Evolutionary conservation across 257 asterid genomes (phyloP).

Genomic region (Apocynum venetum): DNA sequence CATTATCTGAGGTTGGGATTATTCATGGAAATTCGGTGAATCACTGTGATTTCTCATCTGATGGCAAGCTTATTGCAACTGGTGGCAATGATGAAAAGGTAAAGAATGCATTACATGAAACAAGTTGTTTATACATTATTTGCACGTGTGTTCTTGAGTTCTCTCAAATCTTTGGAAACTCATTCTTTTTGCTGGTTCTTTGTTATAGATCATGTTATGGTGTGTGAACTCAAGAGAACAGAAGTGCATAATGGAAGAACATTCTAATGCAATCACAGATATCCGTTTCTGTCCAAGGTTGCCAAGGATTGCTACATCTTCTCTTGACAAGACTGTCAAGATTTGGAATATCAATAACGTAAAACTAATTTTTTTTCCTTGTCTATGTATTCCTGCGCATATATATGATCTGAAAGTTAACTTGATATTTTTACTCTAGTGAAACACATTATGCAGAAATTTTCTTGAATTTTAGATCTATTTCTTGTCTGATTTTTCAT

Average conservation of each 20-base stretch:
- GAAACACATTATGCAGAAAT: neutral
- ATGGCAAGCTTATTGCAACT: conserved; percentile 34
- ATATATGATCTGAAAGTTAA: neutral
- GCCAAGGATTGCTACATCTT: conserved; percentile 30
- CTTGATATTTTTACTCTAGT: neutral
- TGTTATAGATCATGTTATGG: conserved; percentile 28
- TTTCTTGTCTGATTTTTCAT: conserved; percentile 2
- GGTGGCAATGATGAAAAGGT: conserved; percentile 27
- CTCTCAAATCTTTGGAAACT: neutral
- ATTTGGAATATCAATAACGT: conserved; percentile 34
- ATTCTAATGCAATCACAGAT: conserved; percentile 30
- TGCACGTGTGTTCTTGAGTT: neutral
- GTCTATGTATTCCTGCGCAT: neutral
- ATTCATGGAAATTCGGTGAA: conserved; percentile 18
- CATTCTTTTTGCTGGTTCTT: conserved; percentile 3
- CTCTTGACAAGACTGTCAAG: conserved; percentile 32
- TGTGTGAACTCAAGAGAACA: conserved; percentile 26
- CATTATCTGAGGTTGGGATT: conserved; percentile 23
- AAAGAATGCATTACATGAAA: neutral
- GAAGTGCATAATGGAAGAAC: conserved; percentile 21
- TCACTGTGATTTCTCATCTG: conserved; percentile 26
- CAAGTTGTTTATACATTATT: neutral
- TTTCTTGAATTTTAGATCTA: neutral
- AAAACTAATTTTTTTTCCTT: conserved; percentile 7
- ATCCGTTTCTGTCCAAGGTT: conserved; percentile 31